Evolutionary conservation across 768 basidiomycete species (phyloP), one percentile per base, ranked within the genome.

Genomic region (Tremella yokohamensis): DNA sequence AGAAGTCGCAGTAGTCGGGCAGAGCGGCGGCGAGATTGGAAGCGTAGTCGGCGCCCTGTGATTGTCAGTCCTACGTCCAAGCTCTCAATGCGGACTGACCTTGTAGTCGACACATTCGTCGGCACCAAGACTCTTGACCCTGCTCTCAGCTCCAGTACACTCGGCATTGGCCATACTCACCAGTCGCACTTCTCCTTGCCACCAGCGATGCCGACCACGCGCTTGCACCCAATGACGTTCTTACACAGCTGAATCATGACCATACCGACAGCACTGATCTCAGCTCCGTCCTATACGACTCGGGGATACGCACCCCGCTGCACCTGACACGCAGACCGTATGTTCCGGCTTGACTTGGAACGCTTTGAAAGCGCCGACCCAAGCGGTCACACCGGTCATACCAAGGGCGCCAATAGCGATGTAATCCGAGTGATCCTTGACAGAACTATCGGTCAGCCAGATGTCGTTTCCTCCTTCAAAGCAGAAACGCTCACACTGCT

Each of bases 51-150:
- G 61, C 29, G 50, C 2, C 59, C 56, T 66, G 29, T 4, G 4
- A 34, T 4, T 11, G 29, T 34, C 11, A n/a, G 29, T 34, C 29
- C 4, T 34, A 4, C 11, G 29, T 34, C 11, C 11, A 11, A 34
- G 29, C 29, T 4, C 29, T 4, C 29, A 11, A 11, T 6, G 6
- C 29, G 29, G 29, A 34, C 29, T 6, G 4, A 34, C 29, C 29
- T 34, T 71, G 74, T 77, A 77, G 57, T 77, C 76, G 61, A 77
- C 50, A 58, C 74, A 74, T 15, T 57, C 65, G 61, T 74, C 74
- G 24, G 76, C 76, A 0, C 76, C 76, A 39, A 77, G 66, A 9
- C 52, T 59, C 52, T 75, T 67, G 60, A 77, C 76, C 56, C 51
- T 57, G 57, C 29, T 44, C 8, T 3, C 9, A 40, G 16, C 13